phyloP scores from a whole-genome alignment of 208 protist genomes.

The Naegleria fowleri region DNA sequence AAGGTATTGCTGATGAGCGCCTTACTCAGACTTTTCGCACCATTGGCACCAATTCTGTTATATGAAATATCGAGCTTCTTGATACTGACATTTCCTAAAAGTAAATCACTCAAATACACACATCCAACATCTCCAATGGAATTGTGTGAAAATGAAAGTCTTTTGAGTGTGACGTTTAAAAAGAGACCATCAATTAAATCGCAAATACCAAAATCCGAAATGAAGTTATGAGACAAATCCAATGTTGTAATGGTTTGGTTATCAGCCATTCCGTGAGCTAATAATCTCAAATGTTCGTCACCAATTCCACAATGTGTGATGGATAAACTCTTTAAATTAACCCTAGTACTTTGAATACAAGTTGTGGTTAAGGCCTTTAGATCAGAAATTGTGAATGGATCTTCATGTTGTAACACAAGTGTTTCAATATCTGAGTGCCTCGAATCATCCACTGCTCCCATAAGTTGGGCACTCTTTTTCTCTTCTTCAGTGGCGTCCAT shows the following conservation, averaged over 20 bases:
- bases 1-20: conserved; percentile 50
- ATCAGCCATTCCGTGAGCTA: not conserved
- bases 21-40: conserved; percentile 51
- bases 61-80: conserved; percentile 58
- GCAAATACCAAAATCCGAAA: conserved; percentile 53
- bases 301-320: not conserved
- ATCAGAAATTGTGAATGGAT: not conserved
- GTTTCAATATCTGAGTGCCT: not conserved
- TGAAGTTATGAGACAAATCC: conserved; percentile 65
- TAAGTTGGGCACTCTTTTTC: not conserved
- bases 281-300: not conserved
- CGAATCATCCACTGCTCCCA: not conserved
- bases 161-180: conserved; percentile 64
- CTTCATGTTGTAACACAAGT: not conserved
- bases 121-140: conserved; percentile 63
- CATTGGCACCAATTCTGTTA: conserved; percentile 60
- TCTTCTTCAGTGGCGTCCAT: not conserved
- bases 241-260: conserved; percentile 34
- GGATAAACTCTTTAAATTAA: not conserved
- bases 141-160: conserved; percentile 69
- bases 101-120: conserved; percentile 49
- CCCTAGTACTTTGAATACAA: not conserved
- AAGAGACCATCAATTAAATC: conserved; percentile 61
- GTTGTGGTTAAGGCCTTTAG: not conserved
- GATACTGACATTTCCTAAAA: conserved; percentile 55